A percentile compares a stretch with the other conserved stretches of the same genome.
Conservation (phyloP, 169 alveolate species). For the Cryptosporidium canis region DNA sequence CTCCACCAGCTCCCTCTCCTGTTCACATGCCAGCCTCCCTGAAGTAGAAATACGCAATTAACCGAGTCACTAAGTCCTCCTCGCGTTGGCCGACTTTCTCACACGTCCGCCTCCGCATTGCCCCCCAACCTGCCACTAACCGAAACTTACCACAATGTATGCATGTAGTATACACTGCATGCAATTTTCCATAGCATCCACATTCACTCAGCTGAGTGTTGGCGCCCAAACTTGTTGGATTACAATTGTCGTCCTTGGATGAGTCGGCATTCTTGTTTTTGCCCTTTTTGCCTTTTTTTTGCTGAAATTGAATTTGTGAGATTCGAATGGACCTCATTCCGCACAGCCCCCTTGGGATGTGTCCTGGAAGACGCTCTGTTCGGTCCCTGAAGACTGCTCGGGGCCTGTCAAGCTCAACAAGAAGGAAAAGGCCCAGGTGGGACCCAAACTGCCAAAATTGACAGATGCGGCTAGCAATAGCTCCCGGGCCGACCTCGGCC, state of each 20-base stretch:
- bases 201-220: not conserved
- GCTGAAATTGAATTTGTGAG: constrained; percentile 26
- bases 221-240: not conserved
- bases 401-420: no score
- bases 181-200: constrained; percentile 64
- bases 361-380: not conserved
- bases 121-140: no score
- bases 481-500: no score
- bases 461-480: no score
- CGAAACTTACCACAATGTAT: constrained; percentile 48
- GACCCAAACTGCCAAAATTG: no score
- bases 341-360: not conserved
- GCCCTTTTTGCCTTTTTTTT: constrained; percentile 3
- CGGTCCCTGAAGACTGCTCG: no score
- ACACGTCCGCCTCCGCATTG: no score
- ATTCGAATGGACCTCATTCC: constrained; percentile 26
- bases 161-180: constrained; percentile 28
- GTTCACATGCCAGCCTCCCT: constrained; percentile 55
- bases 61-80: not conserved
- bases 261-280: not conserved
- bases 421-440: no score
- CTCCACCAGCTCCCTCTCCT: not conserved
- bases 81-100: not conserved
- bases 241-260: not conserved
- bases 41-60: not conserved